Conservation (phyloP, 2,329 filamentous ascomycete genomes). For the Stagonosporopsis chrysanthemi region DNA sequence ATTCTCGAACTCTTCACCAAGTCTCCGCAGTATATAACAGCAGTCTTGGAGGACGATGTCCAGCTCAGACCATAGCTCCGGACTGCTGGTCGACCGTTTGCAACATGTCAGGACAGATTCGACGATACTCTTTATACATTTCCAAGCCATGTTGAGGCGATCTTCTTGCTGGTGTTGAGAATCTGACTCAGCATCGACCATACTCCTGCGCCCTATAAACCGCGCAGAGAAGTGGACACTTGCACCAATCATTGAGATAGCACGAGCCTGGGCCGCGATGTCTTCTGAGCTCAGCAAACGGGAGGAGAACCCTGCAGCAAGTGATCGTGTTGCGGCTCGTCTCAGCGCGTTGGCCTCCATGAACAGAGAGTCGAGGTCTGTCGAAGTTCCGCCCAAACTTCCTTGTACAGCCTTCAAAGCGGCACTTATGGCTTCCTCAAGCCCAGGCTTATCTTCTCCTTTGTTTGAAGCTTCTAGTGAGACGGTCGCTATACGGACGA, state of each 20-base stretch:
- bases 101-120: conserved; percentile 48
- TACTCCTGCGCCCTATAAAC: conserved; percentile 37
- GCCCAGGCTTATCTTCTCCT: conserved; percentile 21
- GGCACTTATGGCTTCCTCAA: conserved; percentile 28
- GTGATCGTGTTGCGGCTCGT: conserved; percentile 38
- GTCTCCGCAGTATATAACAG: conserved; percentile 34
- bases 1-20: conserved; percentile 29
- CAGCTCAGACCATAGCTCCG: conserved; percentile 41
- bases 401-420: conserved; percentile 40
- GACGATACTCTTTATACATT: conserved; percentile 43
- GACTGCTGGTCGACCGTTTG: conserved; percentile 34
- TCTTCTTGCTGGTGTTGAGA: conserved; percentile 29
- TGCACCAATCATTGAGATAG: conserved; percentile 38
- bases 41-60: conserved; percentile 45
- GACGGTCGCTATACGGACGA: conserved; percentile 41
- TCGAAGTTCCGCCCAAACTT: conserved; percentile 40
- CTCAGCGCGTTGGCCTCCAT: conserved; percentile 46
- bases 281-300: conserved; percentile 12
- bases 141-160: conserved; percentile 34
- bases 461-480: conserved; percentile 40
- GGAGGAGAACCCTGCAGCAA: conserved; percentile 22
- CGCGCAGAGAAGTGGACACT: conserved; percentile 43
- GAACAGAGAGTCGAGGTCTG: conserved; percentile 47
- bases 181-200: conserved; percentile 28
- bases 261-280: conserved; percentile 20